These are phyloP conservation scores for Byssothecium circinans DNA, from an alignment of 2,329 filamentous ascomycete species.

Conservation along the genomic window DNA sequence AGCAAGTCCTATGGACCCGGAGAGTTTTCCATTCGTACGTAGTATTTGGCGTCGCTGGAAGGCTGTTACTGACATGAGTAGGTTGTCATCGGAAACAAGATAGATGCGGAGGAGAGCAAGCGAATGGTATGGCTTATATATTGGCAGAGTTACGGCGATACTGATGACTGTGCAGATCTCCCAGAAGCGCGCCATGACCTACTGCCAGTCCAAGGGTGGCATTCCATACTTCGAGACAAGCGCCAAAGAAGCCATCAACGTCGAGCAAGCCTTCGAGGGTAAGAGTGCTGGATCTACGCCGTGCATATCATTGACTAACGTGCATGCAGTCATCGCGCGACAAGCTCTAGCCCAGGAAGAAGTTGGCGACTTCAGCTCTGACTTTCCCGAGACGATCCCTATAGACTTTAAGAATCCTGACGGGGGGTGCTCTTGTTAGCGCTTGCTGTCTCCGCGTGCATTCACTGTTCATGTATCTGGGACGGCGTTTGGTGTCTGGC, in stretches of 20 bases:
- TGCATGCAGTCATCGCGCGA: slow-evolving; percentile 78
- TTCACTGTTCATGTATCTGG: slow-evolving; percentile 6
- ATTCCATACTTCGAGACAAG: slow-evolving; percentile 99
- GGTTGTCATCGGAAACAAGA: slow-evolving; percentile 98
- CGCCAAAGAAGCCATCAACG: slow-evolving; percentile 97
- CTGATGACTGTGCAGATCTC: slow-evolving; percentile 65
- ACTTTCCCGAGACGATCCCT: slow-evolving; percentile 97
- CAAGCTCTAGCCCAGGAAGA: slow-evolving; percentile 96
- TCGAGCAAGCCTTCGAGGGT: slow-evolving; percentile 81
- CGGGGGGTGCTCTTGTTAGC: slow-evolving; percentile 86
- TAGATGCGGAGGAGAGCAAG: slow-evolving; percentile 97
- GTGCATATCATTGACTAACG: not conserved
- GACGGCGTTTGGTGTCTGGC: slow-evolving; percentile 34
- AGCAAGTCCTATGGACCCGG: slow-evolving; percentile 91
- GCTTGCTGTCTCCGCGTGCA: not conserved
- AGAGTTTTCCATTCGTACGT: slow-evolving; percentile 95
- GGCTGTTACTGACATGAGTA: slow-evolving; percentile 42
- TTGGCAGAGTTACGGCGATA: not conserved
- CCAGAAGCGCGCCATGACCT: slow-evolving; percentile 93
- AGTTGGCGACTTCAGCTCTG: slow-evolving; percentile 94
- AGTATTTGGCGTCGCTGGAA: not conserved
- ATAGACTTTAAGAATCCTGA: slow-evolving; percentile 94
- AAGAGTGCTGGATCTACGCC: slow-evolving; percentile 15
- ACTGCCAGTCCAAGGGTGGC: slow-evolving; percentile 94
- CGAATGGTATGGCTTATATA: slow-evolving; percentile 66